Conservation (phyloP, 108 stramenopile species). For the Discostella stelligeroides region DNA sequence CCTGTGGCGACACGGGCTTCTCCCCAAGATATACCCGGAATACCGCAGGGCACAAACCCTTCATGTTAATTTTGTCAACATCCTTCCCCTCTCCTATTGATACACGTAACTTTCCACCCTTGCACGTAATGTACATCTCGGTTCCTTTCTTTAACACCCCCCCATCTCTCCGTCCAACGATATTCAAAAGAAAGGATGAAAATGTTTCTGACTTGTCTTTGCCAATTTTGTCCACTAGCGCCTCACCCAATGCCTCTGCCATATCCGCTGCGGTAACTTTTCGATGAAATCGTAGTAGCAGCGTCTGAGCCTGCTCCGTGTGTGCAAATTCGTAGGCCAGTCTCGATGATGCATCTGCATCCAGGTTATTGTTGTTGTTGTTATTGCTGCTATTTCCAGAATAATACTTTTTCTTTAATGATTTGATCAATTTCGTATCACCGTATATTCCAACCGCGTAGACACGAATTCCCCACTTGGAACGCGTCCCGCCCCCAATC, state of each 20-base stretch:
- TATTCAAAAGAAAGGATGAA: conserved; percentile 27
- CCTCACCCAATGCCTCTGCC: conserved; percentile 35
- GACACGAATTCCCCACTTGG: conserved; percentile 33
- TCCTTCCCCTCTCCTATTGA: conserved; percentile 15
- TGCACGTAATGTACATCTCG: conserved; percentile 37
- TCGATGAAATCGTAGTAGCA: conserved; percentile 33
- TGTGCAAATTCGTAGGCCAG: conserved; percentile 18
- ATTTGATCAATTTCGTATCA: conserved; percentile 18
- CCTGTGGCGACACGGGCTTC: conserved; percentile 33
- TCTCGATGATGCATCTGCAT: neutral
- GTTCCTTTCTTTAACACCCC: conserved; percentile 17
- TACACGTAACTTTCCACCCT: conserved; percentile 29
- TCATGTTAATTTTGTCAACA: conserved; percentile 22
- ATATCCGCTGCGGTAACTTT: conserved; percentile 30
- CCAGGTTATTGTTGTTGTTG: no score
- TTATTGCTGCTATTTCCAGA: neutral
- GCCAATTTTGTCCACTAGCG: conserved; percentile 22
- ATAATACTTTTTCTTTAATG: conserved; percentile 21
- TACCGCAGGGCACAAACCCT: conserved; percentile 29
- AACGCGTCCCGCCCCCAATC: conserved; percentile 26
- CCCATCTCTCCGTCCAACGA: neutral
- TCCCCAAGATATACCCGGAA: conserved; percentile 34
- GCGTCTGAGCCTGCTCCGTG: conserved; percentile 17
- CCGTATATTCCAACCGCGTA: conserved; percentile 33
- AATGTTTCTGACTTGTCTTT: conserved; percentile 11